Conservation (phyloP, 2,329 filamentous ascomycete species). For the Acrodontium crateriforme region DNA sequence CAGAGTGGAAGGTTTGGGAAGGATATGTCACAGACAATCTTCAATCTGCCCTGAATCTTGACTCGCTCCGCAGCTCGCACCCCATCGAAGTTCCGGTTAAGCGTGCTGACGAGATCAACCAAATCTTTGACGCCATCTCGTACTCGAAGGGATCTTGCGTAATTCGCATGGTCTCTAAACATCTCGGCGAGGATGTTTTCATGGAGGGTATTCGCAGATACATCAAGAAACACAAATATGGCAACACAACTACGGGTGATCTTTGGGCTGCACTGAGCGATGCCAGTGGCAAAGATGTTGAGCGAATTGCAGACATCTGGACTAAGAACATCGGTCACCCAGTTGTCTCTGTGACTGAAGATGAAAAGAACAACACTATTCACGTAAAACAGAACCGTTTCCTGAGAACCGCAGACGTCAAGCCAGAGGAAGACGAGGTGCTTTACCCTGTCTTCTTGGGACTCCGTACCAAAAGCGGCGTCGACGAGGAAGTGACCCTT, state of each 20-base stretch:
- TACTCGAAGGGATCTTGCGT: slow-evolving; percentile 96
- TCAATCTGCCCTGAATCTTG: slow-evolving; percentile 72
- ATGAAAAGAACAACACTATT: slow-evolving; percentile 56
- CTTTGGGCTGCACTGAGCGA: slow-evolving; percentile 79
- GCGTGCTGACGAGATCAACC: slow-evolving; percentile 88
- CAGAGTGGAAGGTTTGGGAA: slow-evolving; percentile 98
- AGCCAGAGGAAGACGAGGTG: slow-evolving; percentile 79
- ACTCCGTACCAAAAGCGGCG: slow-evolving; percentile 67
- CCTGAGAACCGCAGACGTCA: slow-evolving; percentile 80
- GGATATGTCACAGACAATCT: slow-evolving; percentile 87
- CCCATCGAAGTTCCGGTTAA: slow-evolving; percentile 95
- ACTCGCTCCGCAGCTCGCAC: slow-evolving; percentile 86
- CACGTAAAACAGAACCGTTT: slow-evolving; percentile 91
- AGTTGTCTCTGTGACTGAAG: slow-evolving; percentile 73
- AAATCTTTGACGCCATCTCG: slow-evolving; percentile 96
- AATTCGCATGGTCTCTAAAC: slow-evolving; percentile 92
- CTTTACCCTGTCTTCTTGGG: slow-evolving; percentile 84
- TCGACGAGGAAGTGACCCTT: slow-evolving; percentile 64
- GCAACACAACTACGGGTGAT: slow-evolving; percentile 83
- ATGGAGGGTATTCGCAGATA: slow-evolving; percentile 83
- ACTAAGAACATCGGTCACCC: slow-evolving; percentile 93
- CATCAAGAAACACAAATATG: slow-evolving; percentile 91
- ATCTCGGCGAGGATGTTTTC: slow-evolving; percentile 83
- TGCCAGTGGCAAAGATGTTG: slow-evolving; percentile 81
- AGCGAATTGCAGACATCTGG: slow-evolving; percentile 88